A percentile compares a stretch with the other conserved stretches of the same genome.
phyloP scores from a whole-genome alignment of 2,329 filamentous ascomycete genomes.

The Orbilia quercus region DNA sequence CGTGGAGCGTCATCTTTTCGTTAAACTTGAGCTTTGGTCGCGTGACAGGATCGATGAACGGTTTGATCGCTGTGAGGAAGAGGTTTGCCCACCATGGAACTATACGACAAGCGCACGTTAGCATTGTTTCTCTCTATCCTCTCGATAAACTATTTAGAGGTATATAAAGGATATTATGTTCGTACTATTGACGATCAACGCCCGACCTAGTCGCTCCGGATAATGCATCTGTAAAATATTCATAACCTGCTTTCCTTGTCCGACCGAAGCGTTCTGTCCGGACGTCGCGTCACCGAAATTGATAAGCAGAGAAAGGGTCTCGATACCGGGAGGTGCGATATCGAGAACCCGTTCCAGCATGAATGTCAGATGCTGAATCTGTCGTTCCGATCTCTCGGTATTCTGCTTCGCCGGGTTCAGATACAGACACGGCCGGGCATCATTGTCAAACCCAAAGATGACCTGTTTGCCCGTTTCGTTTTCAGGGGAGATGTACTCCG shows the following conservation, averaged over 20 bases:
- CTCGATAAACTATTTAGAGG: not conserved
- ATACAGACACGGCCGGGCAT: conserved; percentile 88
- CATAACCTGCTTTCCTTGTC: conserved; percentile 83
- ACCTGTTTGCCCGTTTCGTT: conserved; percentile 98
- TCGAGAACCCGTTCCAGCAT: conserved; percentile 94
- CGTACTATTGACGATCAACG: conserved; percentile 87
- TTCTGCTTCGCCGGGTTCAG: conserved; percentile 91
- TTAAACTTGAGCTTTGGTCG: conserved; percentile 98
- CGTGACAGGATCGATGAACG: conserved; percentile 95
- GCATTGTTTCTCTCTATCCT: conserved; percentile 1
- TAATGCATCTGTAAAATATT: conserved; percentile 95
- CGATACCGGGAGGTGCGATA: conserved; percentile 85
- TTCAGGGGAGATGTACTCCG: conserved; percentile 90
- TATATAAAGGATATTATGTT: too few relatives aligned
- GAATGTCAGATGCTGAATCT: conserved; percentile 93
- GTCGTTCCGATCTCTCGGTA: conserved; percentile 83
- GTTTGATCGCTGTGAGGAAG: conserved; percentile 95
- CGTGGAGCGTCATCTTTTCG: conserved; percentile 84
- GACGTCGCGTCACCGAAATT: conserved; percentile 86
- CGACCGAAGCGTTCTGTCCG: conserved; percentile 79
- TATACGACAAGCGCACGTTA: conserved; percentile 62
- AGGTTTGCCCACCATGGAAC: conserved; percentile 87
- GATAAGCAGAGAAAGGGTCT: conserved; percentile 86
- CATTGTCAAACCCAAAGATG: conserved; percentile 85
- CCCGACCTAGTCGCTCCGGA: conserved; percentile 87